These are phyloP conservation scores for Fraxinus latifolia DNA, from an alignment of 305 asterid species.

Conservation along the genomic window DNA sequence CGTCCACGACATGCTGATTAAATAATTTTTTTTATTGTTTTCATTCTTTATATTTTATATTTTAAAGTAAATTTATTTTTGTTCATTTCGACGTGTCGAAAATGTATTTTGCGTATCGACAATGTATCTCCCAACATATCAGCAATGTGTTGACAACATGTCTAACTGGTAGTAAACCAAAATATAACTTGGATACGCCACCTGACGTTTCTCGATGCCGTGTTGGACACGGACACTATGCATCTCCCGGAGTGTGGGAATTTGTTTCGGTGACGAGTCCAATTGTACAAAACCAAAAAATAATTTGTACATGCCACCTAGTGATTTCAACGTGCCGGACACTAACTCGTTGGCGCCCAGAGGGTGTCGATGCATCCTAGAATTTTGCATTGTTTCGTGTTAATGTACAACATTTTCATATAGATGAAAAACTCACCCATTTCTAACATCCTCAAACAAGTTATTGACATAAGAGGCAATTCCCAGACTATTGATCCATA, in stretches of 20 bases:
- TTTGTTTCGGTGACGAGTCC: neutral
- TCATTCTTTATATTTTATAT: neutral
- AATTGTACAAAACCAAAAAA: neutral
- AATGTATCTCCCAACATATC: neutral
- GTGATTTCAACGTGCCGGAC: neutral
- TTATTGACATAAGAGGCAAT: slow-evolving; percentile 72
- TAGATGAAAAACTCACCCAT: slow-evolving; percentile 61
- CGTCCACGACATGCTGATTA: neutral
- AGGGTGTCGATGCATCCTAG: neutral
- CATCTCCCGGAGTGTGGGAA: neutral
- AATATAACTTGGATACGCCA: neutral
- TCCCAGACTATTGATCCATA: slow-evolving; percentile 97
- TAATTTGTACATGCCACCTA: neutral
- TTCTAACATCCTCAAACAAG: slow-evolving; percentile 92
- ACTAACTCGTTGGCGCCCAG: neutral
- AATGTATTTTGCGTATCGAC: neutral
- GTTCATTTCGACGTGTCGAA: neutral
- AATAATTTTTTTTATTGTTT: neutral
- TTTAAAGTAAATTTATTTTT: neutral
- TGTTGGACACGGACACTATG: neutral
- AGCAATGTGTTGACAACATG: neutral
- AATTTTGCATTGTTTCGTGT: neutral
- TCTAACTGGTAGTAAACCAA: neutral
- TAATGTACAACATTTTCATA: neutral
- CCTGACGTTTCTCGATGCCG: neutral